Conservation (phyloP, 2,329 filamentous ascomycete genomes). For the Penicillium sp. region DNA sequence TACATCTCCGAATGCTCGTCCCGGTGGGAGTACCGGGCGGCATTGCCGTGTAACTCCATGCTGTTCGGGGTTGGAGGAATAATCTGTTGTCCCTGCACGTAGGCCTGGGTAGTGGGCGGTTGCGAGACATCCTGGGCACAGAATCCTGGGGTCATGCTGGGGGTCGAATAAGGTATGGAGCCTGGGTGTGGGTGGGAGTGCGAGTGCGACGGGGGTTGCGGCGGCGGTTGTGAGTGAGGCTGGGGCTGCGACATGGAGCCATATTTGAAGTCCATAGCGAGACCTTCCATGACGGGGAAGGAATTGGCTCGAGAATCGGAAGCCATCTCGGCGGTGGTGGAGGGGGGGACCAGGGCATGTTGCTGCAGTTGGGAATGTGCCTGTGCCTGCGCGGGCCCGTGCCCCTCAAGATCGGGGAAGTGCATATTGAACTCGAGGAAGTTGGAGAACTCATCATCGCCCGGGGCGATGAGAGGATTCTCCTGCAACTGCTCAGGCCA, state of each 20-base stretch:
- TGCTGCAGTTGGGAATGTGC: conserved; percentile 39
- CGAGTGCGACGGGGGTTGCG: conserved; percentile 6
- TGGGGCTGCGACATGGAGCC: conserved; percentile 13
- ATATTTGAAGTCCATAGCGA: conserved; percentile 41
- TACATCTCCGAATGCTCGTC: conserved; percentile 49
- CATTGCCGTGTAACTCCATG: conserved; percentile 51
- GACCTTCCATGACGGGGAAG: conserved; percentile 40
- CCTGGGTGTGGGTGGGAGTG: conserved; percentile 26
- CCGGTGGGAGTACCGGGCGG: conserved; percentile 44
- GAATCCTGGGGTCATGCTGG: conserved; percentile 37
- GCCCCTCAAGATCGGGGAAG: conserved; percentile 47
- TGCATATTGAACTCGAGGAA: conserved; percentile 55
- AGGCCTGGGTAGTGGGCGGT: conserved; percentile 29
- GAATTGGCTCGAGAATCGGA: conserved; percentile 30
- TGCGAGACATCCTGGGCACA: conserved; percentile 37
- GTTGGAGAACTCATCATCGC: conserved; percentile 54
- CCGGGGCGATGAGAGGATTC: conserved; percentile 43
- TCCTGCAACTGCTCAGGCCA: conserved; percentile 47
- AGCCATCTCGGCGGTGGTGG: conserved; percentile 36
- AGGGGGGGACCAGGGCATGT: conserved; percentile 38
- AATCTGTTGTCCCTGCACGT: conserved; percentile 37
- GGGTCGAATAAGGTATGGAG: conserved; percentile 35
- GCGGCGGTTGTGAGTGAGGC: conserved; percentile 5
- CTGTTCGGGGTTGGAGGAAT: conserved; percentile 56
- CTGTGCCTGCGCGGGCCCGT: conserved; percentile 33